phyloP scores from a whole-genome alignment of 2,329 filamentous ascomycete genomes.

The Pseudocercospora fijiensis region DNA sequence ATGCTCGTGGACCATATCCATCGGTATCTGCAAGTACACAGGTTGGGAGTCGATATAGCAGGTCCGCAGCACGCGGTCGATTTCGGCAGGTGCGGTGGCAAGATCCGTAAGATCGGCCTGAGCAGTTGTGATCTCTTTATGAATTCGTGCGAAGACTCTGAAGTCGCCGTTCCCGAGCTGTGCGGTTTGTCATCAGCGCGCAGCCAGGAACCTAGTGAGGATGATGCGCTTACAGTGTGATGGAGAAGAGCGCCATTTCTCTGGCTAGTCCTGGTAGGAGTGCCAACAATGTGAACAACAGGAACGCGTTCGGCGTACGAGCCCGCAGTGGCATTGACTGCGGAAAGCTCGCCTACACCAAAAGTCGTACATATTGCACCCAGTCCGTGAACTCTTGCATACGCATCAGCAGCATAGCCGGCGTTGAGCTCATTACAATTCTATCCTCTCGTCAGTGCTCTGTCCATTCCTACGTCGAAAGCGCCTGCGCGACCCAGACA shows the following conservation, averaged over 20 bases:
- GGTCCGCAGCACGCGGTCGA: slow-evolving; percentile 73
- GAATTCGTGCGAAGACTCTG: slow-evolving; percentile 80
- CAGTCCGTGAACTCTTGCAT: slow-evolving; percentile 24
- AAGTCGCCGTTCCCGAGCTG: slow-evolving; percentile 62
- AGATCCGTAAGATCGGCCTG: slow-evolving; percentile 68
- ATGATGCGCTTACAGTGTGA: slow-evolving; percentile 38
- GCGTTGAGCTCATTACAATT: slow-evolving; percentile 21
- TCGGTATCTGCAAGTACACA: slow-evolving; percentile 80
- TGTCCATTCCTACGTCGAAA: not conserved
- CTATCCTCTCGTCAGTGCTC: slow-evolving; percentile 50
- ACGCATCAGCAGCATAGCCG: slow-evolving; percentile 19
- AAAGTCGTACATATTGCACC: slow-evolving; percentile 58
- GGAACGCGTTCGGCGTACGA: slow-evolving; percentile 47
- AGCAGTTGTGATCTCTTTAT: slow-evolving; percentile 66
- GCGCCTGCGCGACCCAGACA: slow-evolving; percentile 30
- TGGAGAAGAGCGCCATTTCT: slow-evolving; percentile 46
- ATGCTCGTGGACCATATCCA: slow-evolving; percentile 75
- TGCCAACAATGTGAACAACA: slow-evolving; percentile 46
- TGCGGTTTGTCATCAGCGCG: not conserved
- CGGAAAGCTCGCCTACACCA: slow-evolving; percentile 52
- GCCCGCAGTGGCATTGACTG: slow-evolving; percentile 48
- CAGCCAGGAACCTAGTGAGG: not conserved
- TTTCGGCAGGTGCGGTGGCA: slow-evolving; percentile 68
- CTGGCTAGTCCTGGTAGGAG: slow-evolving; percentile 35
- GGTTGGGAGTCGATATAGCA: slow-evolving; percentile 74